phyloP scores from a whole-genome alignment of 2,329 filamentous ascomycete genomes.

The Neonectria ditissima region DNA sequence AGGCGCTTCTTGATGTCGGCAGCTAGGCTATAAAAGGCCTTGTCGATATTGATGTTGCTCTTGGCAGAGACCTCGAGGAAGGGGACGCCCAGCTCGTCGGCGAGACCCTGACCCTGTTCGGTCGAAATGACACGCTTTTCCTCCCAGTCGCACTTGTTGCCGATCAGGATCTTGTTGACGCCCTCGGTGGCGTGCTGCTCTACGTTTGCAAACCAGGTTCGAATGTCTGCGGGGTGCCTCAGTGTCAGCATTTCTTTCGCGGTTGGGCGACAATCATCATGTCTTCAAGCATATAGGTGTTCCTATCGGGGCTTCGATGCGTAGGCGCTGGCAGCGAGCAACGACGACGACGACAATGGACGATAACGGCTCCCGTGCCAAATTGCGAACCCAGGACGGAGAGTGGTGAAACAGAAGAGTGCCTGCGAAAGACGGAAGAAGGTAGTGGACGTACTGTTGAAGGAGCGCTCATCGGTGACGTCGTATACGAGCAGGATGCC shows the following conservation, averaged over 20 bases:
- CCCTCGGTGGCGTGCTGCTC: constrained; percentile 98
- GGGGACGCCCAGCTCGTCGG: constrained; percentile 95
- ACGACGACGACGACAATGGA: constrained; percentile 5
- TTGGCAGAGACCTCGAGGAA: constrained; percentile 99
- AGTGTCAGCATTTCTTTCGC: constrained; percentile 28
- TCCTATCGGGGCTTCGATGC: not conserved
- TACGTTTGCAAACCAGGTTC: constrained; percentile 99
- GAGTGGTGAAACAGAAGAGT: not conserved
- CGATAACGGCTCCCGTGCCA: constrained; percentile 1
- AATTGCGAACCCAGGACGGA: not conserved
- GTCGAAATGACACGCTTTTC: constrained; percentile 96
- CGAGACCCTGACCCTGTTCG: constrained; percentile 91
- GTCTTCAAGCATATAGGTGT: constrained; percentile 1
- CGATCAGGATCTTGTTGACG: constrained; percentile 99
- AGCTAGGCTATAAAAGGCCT: constrained; percentile 96
- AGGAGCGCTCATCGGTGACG: constrained; percentile 95
- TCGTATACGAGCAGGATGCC: constrained; percentile 98
- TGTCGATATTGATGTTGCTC: constrained; percentile 99
- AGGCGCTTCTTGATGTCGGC: constrained; percentile 98
- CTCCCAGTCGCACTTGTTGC: constrained; percentile 99
- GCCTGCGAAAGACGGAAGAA: not conserved
- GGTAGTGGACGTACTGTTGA: constrained; percentile 79
- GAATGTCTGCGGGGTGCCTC: constrained; percentile 77
- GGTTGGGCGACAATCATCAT: not conserved
- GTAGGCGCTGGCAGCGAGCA: constrained; percentile 11